These are phyloP conservation scores for Brachypodium distachyon DNA, from an alignment of 202 grass and related monocot species.

Conservation along the genomic window DNA sequence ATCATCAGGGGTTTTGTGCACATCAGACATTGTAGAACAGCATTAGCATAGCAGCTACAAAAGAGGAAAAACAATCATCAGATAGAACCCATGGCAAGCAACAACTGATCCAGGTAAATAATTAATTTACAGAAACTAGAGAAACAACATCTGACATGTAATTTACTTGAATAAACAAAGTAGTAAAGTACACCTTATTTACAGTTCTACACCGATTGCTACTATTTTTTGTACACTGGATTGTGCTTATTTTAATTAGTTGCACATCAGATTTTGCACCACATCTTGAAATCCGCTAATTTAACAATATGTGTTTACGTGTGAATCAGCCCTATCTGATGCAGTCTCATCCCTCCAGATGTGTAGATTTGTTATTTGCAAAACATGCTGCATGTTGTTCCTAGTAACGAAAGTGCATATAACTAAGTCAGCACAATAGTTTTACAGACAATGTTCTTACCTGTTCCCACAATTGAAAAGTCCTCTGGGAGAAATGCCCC, in stretches of 20 bases:
- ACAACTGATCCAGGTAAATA: background rate
- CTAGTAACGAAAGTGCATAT: background rate
- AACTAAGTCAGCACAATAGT: background rate
- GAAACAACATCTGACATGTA: background rate
- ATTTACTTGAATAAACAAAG: slow-evolving; percentile 2
- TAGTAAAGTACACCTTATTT: background rate
- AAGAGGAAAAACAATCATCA: slow-evolving; percentile 9
- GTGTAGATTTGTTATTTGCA: background rate
- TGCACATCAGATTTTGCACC: background rate
- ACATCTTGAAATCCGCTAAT: background rate
- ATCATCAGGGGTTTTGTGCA: slow-evolving; percentile 97
- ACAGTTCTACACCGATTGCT: too few relatives aligned
- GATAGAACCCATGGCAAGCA: background rate
- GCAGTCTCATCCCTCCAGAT: background rate
- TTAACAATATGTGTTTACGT: background rate
- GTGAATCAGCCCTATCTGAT: background rate
- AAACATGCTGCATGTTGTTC: slow-evolving; percentile 1
- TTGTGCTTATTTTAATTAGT: background rate
- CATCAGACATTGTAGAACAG: slow-evolving; percentile 97
- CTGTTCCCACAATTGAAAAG: slow-evolving; percentile 99
- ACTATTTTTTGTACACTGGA: background rate
- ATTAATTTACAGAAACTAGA: background rate
- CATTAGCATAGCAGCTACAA: slow-evolving; percentile 98
- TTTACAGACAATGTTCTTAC: slow-evolving; percentile 31
- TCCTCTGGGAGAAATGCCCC: slow-evolving; percentile 79